phyloP scores from a whole-genome alignment of 1,284 basidiomycete genomes.

The Gastroboletus turbinatus region DNA sequence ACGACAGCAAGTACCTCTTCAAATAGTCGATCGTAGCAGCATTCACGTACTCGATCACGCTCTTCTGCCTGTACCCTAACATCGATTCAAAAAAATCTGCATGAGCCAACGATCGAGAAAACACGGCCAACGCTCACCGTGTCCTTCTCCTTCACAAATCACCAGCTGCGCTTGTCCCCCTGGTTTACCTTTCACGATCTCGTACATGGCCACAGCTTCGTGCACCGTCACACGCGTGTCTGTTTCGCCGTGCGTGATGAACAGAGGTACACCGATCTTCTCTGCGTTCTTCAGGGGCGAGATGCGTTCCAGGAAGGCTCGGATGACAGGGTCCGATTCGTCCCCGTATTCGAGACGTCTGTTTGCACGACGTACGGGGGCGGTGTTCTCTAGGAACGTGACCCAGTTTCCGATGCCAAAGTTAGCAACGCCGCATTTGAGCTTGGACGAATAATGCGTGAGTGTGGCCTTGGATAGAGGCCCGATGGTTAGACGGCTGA shows the following conservation, averaged over 20 bases:
- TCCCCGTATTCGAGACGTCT: conserved; percentile 39
- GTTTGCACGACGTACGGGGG: conserved; percentile 33
- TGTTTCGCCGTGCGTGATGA: conserved; percentile 40
- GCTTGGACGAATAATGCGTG: conserved; percentile 37
- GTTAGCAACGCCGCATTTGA: conserved; percentile 38
- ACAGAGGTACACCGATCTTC: conserved; percentile 34
- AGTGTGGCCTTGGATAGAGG: conserved; percentile 31
- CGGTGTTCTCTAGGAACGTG: conserved; percentile 39
- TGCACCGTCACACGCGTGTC: conserved; percentile 38
- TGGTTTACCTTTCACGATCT: conserved; percentile 17
- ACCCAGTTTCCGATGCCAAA: conserved; percentile 39
- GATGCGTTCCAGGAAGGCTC: conserved; percentile 36
- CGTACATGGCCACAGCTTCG: conserved; percentile 33
- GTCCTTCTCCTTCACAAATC: conserved; percentile 41
- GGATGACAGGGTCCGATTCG: conserved; percentile 34
- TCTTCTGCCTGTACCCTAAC: conserved; percentile 42
- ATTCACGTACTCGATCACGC: conserved; percentile 40
- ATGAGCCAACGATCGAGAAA: neutral
- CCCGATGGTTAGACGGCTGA: neutral
- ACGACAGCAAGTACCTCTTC: conserved; percentile 32
- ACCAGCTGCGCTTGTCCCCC: conserved; percentile 32
- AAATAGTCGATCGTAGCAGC: conserved; percentile 37
- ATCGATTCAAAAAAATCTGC: neutral
- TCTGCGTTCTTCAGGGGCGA: conserved; percentile 38
- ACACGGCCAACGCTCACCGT: conserved; percentile 29